These are phyloP conservation scores for Omphalotus guepiniiformis DNA, from an alignment of 768 basidiomycete genomes.

Conservation along the genomic window DNA sequence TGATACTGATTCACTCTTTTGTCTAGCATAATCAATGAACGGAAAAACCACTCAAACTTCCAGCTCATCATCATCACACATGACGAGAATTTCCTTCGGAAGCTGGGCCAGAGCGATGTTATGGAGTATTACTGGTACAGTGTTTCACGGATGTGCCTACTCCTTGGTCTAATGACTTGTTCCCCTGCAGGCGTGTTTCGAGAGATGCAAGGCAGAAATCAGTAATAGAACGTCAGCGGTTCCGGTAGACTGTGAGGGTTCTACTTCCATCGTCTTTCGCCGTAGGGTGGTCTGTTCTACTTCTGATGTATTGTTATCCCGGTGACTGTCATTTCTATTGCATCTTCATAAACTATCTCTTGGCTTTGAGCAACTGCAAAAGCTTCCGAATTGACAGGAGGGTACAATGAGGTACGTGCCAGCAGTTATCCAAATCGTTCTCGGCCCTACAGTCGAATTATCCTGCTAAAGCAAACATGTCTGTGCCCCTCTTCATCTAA, in stretches of 20 bases:
- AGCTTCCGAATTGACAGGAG: too few species aligned
- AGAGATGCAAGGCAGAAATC: conserved; percentile 47
- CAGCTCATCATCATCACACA: conserved; percentile 97
- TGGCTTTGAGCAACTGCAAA: too few species aligned
- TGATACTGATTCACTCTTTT: background rate
- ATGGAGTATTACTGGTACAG: conserved; percentile 94
- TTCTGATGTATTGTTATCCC: too few species aligned
- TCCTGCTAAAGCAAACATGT: too few species aligned
- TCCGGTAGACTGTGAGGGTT: conserved; percentile 15
- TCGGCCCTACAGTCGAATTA: too few species aligned
- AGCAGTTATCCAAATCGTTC: too few species aligned
- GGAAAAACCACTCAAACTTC: conserved; percentile 86
- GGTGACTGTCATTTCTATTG: too few species aligned
- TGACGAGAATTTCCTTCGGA: conserved; percentile 91
- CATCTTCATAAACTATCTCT: too few species aligned
- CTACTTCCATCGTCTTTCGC: too few species aligned
- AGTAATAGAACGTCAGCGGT: conserved; percentile 26
- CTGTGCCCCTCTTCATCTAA: too few species aligned
- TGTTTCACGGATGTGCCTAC: conserved; percentile 3
- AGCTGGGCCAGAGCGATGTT: conserved; percentile 86
- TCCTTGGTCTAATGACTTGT: conserved; percentile 3
- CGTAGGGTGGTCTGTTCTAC: too few species aligned
- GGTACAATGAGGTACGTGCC: too few species aligned
- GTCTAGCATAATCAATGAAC: conserved; percentile 86
- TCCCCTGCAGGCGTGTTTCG: conserved; percentile 69